Evolutionary conservation across 2,329 filamentous ascomycete genomes (phyloP).

Genomic region (Akanthomyces uredinophilus): DNA sequence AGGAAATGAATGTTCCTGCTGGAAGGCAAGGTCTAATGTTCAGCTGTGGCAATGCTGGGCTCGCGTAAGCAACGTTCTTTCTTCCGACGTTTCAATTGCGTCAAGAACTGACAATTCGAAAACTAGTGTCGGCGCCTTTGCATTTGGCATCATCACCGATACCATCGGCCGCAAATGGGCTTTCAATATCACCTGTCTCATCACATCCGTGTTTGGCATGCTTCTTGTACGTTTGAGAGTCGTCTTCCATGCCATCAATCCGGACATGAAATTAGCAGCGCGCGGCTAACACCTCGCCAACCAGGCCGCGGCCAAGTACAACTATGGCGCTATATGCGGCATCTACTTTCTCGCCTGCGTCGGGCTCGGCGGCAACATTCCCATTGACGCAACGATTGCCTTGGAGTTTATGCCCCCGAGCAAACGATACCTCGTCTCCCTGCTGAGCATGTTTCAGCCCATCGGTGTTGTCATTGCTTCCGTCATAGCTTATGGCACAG

Average conservation of each 20-base stretch:
- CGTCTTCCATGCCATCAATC: neutral
- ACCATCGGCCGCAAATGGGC: slow-evolving; percentile 37
- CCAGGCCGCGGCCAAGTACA: slow-evolving; percentile 8
- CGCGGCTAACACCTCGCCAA: neutral
- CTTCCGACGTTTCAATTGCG: neutral
- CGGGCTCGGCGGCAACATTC: slow-evolving; percentile 42
- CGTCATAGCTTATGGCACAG: slow-evolving; percentile 41
- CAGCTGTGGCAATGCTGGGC: slow-evolving; percentile 7
- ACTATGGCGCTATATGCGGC: slow-evolving; percentile 11
- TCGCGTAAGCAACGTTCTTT: neutral
- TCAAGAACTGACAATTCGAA: neutral
- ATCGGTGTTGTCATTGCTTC: slow-evolving; percentile 42
- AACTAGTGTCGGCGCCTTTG: neutral
- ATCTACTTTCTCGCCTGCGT: slow-evolving; percentile 21
- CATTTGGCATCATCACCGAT: slow-evolving; percentile 6
- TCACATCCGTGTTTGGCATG: slow-evolving; percentile 44
- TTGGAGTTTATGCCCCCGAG: slow-evolving; percentile 43
- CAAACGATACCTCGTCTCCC: neutral
- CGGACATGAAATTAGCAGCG: neutral
- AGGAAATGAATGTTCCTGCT: slow-evolving; percentile 3
- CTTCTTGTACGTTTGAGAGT: neutral
- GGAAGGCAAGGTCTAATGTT: slow-evolving; percentile 11
- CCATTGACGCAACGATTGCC: slow-evolving; percentile 44
- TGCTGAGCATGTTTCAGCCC: slow-evolving; percentile 44
- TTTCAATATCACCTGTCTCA: slow-evolving; percentile 47